Conservation (phyloP, 2,329 filamentous ascomycete genomes). For the Didymella lethalis region DNA sequence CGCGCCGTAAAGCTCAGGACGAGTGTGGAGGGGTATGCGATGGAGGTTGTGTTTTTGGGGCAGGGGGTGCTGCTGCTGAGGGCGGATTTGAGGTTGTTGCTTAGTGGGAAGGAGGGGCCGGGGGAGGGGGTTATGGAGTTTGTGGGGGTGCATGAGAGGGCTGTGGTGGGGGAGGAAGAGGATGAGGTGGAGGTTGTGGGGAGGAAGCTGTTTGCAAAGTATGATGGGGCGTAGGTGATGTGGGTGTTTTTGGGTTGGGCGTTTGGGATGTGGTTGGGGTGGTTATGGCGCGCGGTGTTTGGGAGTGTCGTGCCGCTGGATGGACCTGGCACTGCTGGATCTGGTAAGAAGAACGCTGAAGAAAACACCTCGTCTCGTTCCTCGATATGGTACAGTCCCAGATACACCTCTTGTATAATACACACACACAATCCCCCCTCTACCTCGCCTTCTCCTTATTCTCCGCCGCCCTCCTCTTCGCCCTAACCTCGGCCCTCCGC, state of each 20-base stretch:
- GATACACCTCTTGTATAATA: not conserved
- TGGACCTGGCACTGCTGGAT: too few relatives aligned
- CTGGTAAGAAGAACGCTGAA: not conserved
- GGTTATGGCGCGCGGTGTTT: too few relatives aligned
- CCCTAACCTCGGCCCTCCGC: slow-evolving; percentile 81
- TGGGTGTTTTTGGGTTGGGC: not conserved
- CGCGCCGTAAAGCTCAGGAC: slow-evolving; percentile 33
- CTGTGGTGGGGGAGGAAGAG: slow-evolving; percentile 20
- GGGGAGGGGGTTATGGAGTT: slow-evolving; percentile 34
- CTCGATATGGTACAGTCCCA: not conserved
- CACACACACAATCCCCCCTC: slow-evolving; percentile 2
- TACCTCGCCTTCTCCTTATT: slow-evolving; percentile 70
- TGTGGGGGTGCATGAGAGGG: slow-evolving; percentile 31
- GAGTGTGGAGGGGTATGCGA: slow-evolving; percentile 31
- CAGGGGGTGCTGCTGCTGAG: slow-evolving; percentile 41
- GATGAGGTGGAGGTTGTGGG: slow-evolving; percentile 31
- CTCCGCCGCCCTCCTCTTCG: slow-evolving; percentile 83
- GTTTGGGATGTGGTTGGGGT: too few relatives aligned
- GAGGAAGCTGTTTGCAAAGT: slow-evolving; percentile 29
- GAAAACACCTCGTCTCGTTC: not conserved
- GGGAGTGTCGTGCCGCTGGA: too few relatives aligned
- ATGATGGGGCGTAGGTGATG: slow-evolving; percentile 23
- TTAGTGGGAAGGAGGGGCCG: slow-evolving; percentile 35
- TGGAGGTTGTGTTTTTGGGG: slow-evolving; percentile 41
- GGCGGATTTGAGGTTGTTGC: slow-evolving; percentile 38